Conservation (phyloP, 805 yeast genomes). For the Ogataea trehaloabstinens region DNA sequence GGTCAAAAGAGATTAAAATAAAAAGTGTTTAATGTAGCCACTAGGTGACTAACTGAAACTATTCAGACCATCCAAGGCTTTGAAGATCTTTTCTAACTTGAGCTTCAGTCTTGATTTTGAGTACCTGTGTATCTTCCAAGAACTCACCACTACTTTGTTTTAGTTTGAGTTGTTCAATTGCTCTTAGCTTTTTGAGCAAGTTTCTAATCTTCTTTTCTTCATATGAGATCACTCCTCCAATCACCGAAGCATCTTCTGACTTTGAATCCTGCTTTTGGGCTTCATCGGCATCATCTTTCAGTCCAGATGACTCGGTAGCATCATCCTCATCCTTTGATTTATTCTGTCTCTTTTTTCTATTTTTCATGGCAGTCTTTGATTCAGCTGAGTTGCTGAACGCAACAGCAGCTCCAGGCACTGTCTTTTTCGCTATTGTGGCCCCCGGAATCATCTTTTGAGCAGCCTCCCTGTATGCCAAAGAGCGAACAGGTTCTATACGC, state of each 20-base stretch:
- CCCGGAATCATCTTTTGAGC: slow-evolving; percentile 30
- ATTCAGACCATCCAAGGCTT: slow-evolving; percentile 59
- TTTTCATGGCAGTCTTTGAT: slow-evolving; percentile 66
- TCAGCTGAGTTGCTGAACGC: slow-evolving; percentile 33
- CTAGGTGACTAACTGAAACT: no score
- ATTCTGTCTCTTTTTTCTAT: slow-evolving; percentile 71
- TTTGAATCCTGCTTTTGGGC: slow-evolving; percentile 16
- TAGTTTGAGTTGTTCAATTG: slow-evolving; percentile 87
- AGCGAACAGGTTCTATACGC: slow-evolving; percentile 40
- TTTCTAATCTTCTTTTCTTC: slow-evolving; percentile 94
- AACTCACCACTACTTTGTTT: slow-evolving; percentile 81
- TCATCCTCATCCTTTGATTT: slow-evolving; percentile 38
- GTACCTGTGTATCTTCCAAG: slow-evolving; percentile 88
- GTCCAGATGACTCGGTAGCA: slow-evolving; percentile 7
- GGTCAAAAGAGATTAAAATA: no score
- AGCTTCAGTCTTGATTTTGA: slow-evolving; percentile 84
- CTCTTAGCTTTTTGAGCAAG: slow-evolving; percentile 86
- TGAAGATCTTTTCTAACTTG: slow-evolving; percentile 73
- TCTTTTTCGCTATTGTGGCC: slow-evolving; percentile 30
- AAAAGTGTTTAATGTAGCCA: no score
- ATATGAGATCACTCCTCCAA: slow-evolving; percentile 63
- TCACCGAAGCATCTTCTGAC: slow-evolving; percentile 37
- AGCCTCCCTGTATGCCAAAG: slow-evolving; percentile 59
- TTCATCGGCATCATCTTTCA: background rate
- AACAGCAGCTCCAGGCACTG: slow-evolving; percentile 59